Base-by-base conservation (phyloP, 140 eudicot species). In the Erigeron philadelphicus region DNA sequence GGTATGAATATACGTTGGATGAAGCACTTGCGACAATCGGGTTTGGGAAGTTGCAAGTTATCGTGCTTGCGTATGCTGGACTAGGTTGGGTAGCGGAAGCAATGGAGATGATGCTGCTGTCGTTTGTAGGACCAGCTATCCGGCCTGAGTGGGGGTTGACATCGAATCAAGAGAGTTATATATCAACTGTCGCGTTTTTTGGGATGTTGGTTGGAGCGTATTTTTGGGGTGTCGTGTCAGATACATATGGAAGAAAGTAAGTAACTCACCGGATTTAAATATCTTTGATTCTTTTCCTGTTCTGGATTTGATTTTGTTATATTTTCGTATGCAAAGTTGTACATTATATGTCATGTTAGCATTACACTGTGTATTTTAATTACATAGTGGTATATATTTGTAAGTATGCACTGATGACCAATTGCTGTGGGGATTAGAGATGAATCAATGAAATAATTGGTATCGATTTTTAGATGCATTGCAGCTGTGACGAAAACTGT, bases 191-290 rank as follows among this genome's bases (percentile, higher is more conserved):
- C 5, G 82, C 83, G 35, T 86, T 86, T 38, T 84, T 31, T 17
- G 94, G 94, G 11, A 86, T 83, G 94, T 82, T 86, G 4, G 52
- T 83, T 2, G 88, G 94, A 61, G 86, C 94, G n/a, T 83, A 72
- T 54, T 59, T 79, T 11, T 83, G 94, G 88, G 93, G 94, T 15
- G 59, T 72, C 43, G 66, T 86, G 16, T 83, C 94, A 15, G 94
- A 86, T 79, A 44, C n/a, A 18, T 81, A 78, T 57, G 94, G 94
- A 25, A 78, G 86, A 72, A 83, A 78, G 94, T 83, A 63, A 71
- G 70, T 18, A 66, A 18, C 57, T 56, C 9, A 2, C 17, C 12
- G 11, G 17, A 17, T 11, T 6, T 56, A 56, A 18, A 56, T 55
- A 8, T 8, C 16, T 8, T 11, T n/a, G 8, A 11, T 50, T 50